Base-by-base conservation (phyloP, 306 rosid species). In the Psophocarpus tetragonolobus region DNA sequence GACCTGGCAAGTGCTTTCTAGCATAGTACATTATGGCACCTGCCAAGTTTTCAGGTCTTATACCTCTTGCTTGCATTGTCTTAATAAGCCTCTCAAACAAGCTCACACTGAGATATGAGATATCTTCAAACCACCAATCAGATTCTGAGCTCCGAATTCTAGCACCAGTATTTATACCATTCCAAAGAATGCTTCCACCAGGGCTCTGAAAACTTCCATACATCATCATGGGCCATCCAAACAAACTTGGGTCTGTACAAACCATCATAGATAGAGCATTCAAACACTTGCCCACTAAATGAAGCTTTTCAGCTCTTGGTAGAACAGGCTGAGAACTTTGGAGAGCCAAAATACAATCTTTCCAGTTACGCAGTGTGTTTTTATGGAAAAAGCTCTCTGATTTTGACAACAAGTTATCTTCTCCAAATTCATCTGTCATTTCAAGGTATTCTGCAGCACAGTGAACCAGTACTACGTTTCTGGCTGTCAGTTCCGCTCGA, bases 191-290 rank as follows among this genome's bases (percentile, higher is more conserved):
- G 87, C 97, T 90, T 83, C 98, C 98, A 63, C 97, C 98, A 17
- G 98, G 98, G 90, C 98, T 94, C 79, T 92, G 97, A 64, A 92
- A 87, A 82, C 97, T 92, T 76, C 98, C 98, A 76, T 92, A 94
- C 98, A 94, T 92, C 97, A 85, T 94, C 98, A 94, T 94, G 32
- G 98, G 98, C 98, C 98, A 92, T 66, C 98, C 98, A 78, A 94
- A 94, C 85, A 94, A 87, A 76, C 98, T 90, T 67, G 97, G 97
- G 75, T 94, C 98, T 0, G 98, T 94, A 82, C 97, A 94, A 74
- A 82, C 97, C 97, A 94, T 94, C 91, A 92, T 83, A 8, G 97
- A 89, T 17, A 94, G 81, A 66, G 98, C 90, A 68, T 84, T 86
- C 80, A 92, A 80, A 81, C 98, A 92, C 84, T 87, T 90, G 26